These are phyloP conservation scores for Phylloporus rhodoxanthus DNA, from an alignment of 768 basidiomycete genomes.

Conservation along the genomic window DNA sequence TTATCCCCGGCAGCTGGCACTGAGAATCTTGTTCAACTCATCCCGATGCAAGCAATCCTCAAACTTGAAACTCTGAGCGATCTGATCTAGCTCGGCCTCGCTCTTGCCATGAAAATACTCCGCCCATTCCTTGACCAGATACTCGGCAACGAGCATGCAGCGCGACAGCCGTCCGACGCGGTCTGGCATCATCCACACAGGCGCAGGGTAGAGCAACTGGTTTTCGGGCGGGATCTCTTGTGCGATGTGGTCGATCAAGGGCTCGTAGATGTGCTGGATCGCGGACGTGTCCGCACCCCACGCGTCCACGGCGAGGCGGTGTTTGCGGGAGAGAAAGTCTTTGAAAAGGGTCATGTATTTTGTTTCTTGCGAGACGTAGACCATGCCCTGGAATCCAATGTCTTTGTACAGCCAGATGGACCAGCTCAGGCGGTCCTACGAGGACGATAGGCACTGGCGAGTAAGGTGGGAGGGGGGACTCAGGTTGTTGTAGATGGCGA, in stretches of 20 bases:
- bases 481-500: slow-evolving; percentile 63
- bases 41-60: slow-evolving; percentile 65
- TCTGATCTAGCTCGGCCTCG: slow-evolving; percentile 57
- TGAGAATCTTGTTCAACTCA: slow-evolving; percentile 54
- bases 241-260: slow-evolving; percentile 57
- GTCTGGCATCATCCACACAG: slow-evolving; percentile 55
- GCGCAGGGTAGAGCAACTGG: slow-evolving; percentile 53
- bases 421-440: slow-evolving; percentile 63
- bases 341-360: slow-evolving; percentile 67
- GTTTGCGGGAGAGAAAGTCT: slow-evolving; percentile 71
- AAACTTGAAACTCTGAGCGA: slow-evolving; percentile 72
- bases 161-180: slow-evolving; percentile 57
- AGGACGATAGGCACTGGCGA: not conserved
- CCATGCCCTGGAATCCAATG: slow-evolving; percentile 85
- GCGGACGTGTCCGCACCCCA: slow-evolving; percentile 67
- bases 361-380: slow-evolving; percentile 60
- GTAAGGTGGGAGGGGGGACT: not conserved
- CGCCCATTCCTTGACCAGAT: slow-evolving; percentile 68
- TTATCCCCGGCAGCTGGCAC: slow-evolving; percentile 18
- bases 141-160: slow-evolving; percentile 66
- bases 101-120: slow-evolving; percentile 58
- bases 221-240: slow-evolving; percentile 47
- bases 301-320: slow-evolving; percentile 67
- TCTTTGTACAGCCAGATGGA: slow-evolving; percentile 88
- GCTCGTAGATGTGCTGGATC: slow-evolving; percentile 57